Evolutionary conservation across 1,139 yeast genomes (phyloP).

Genomic region (Pichia norvegensis): DNA sequence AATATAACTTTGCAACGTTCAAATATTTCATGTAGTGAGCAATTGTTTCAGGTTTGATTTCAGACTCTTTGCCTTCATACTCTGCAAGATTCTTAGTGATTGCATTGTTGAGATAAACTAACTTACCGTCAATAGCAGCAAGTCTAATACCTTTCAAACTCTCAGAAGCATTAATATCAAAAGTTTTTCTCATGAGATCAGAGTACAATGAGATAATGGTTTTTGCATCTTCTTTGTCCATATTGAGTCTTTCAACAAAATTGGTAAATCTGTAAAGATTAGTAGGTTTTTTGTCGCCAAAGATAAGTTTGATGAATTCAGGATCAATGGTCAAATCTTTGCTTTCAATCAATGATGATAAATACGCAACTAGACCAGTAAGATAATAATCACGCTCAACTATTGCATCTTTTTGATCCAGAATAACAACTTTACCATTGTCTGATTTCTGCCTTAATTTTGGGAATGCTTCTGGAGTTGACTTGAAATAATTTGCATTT

Average conservation of each 20-base stretch:
- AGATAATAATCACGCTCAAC: constrained; percentile 6
- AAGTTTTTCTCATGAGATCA: constrained; percentile 11
- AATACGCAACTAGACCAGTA: constrained; percentile 19
- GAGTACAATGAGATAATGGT: constrained; percentile 8
- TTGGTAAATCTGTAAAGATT: constrained; percentile 28
- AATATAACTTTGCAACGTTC: constrained; percentile 10
- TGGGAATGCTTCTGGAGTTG: constrained; percentile 13
- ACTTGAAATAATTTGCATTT: constrained; percentile 20
- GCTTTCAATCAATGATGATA: constrained; percentile 18
- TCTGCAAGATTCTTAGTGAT: constrained; percentile 13
- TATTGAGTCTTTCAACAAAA: constrained; percentile 32
- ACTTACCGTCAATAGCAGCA: constrained; percentile 15
- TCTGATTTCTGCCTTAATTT: not conserved
- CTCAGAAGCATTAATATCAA: constrained; percentile 18
- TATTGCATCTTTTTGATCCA: not conserved
- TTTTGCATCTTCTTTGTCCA: constrained; percentile 27
- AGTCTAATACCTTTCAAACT: constrained; percentile 14
- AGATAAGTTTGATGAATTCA: constrained; percentile 19
- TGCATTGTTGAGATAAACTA: constrained; percentile 13
- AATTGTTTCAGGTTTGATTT: constrained; percentile 13
- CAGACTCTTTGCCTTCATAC: constrained; percentile 8
- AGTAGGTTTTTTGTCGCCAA: constrained; percentile 16
- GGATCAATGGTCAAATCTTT: constrained; percentile 14
- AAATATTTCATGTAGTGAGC: constrained; percentile 13
- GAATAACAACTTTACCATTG: not conserved